phyloP scores from a whole-genome alignment of 306 rosid genomes.

The Ziziphus jujuba region DNA sequence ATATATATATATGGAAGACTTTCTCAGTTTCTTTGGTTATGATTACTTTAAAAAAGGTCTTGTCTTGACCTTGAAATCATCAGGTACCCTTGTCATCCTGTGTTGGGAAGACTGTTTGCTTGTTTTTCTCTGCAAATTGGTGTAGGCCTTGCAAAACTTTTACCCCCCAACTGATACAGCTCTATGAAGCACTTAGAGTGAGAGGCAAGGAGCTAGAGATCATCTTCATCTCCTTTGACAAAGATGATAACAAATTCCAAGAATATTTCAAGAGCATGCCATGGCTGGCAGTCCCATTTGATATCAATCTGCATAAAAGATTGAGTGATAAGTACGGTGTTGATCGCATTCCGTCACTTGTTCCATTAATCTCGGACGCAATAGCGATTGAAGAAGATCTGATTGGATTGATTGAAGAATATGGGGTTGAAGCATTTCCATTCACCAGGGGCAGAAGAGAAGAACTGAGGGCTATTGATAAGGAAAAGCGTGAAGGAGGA shows the following conservation, averaged over 20 bases:
- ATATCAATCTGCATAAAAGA: conserved; percentile 51
- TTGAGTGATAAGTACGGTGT: conserved; percentile 48
- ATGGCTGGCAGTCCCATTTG: conserved; percentile 82
- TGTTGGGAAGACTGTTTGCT: conserved; percentile 68
- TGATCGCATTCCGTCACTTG: conserved; percentile 70
- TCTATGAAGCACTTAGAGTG: conserved; percentile 49
- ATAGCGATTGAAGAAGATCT: conserved; percentile 51
- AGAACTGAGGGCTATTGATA: conserved; percentile 62
- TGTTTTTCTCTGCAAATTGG: conserved; percentile 89
- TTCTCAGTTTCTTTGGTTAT: neutral
- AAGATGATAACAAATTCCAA: conserved; percentile 53
- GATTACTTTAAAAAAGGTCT: conserved; percentile 6
- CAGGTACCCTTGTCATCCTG: conserved; percentile 73
- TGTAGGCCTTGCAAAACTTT: conserved; percentile 87
- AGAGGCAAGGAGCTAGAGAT: conserved; percentile 60
- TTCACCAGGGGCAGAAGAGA: conserved; percentile 69
- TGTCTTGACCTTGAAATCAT: conserved; percentile 23
- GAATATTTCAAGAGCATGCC: conserved; percentile 72
- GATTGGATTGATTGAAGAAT: conserved; percentile 75
- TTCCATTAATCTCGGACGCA: conserved; percentile 55
- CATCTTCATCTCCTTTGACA: conserved; percentile 71
- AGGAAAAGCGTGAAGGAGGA: conserved; percentile 63
- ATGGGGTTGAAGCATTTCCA: conserved; percentile 87
- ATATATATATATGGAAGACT: no score
- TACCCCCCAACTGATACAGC: conserved; percentile 60